phyloP scores from a whole-genome alignment of 2,329 filamentous ascomycete genomes.

The Emericellopsis cladophorae region DNA sequence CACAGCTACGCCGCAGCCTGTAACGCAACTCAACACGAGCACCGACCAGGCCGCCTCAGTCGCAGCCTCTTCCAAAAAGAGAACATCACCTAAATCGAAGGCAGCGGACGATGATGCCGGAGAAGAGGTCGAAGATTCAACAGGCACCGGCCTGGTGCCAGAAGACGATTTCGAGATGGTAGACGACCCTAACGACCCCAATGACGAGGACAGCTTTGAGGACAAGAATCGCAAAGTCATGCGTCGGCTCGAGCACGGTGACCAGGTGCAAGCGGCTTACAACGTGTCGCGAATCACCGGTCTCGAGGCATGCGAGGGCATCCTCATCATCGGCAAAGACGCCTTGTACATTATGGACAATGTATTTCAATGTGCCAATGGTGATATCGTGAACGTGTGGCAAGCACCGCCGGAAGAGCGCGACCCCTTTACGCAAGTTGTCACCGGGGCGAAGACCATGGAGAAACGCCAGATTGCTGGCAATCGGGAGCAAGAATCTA shows the following conservation, averaged over 20 bases:
- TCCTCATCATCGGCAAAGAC: conserved; percentile 86
- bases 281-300: conserved; percentile 93
- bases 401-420: conserved; percentile 86
- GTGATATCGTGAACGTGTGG: conserved; percentile 93
- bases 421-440: conserved; percentile 90
- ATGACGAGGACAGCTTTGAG: conserved; percentile 73
- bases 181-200: conserved; percentile 77
- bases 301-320: conserved; percentile 83
- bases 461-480: conserved; percentile 49
- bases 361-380: conserved; percentile 87
- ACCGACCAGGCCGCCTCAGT: conserved; percentile 5
- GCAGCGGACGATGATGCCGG: neutral
- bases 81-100: neutral
- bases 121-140: conserved; percentile 6
- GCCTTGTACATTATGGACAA: conserved; percentile 91
- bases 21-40: conserved; percentile 18
- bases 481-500: conserved; percentile 60
- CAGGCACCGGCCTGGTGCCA: conserved; percentile 18
- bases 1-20: conserved; percentile 26
- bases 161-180: conserved; percentile 96
- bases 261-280: conserved; percentile 85
- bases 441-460: conserved; percentile 51
- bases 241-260: conserved; percentile 79
- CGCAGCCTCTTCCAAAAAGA: conserved; percentile 9
- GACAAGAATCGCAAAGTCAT: conserved; percentile 98